These are phyloP conservation scores for Nothopassalora personata DNA, from an alignment of 2,329 filamentous ascomycete genomes.

Conservation along the genomic window DNA sequence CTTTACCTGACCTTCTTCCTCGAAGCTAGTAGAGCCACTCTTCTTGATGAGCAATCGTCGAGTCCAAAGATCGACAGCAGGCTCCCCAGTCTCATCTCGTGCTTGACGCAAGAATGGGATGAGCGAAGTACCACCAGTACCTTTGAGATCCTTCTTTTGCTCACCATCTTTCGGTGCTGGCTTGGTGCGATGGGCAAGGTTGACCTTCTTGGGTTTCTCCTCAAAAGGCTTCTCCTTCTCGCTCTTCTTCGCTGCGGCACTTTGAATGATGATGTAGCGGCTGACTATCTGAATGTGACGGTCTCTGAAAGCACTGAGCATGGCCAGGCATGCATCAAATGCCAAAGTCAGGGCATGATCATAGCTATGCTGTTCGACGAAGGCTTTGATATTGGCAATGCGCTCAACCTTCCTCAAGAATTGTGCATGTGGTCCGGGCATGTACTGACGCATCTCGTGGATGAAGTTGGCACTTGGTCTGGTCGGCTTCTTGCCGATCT, in stretches of 20 bases:
- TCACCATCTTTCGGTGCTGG: constrained; percentile 26
- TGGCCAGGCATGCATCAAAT: constrained; percentile 84
- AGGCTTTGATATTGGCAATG: constrained; percentile 83
- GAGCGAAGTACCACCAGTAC: constrained; percentile 87
- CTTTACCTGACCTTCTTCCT: constrained; percentile 13
- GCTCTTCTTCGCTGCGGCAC: constrained; percentile 55
- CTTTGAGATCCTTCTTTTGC: constrained; percentile 63
- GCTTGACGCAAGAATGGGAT: constrained; percentile 97
- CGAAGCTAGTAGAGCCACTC: constrained; percentile 3
- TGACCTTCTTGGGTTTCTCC: constrained; percentile 43
- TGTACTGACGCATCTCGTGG: constrained; percentile 92
- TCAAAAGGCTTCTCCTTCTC: constrained; percentile 26
- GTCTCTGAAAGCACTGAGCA: constrained; percentile 73
- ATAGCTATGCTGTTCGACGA: constrained; percentile 58
- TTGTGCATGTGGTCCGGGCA: constrained; percentile 86
- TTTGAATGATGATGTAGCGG: constrained; percentile 89
- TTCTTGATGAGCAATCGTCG: constrained; percentile 53
- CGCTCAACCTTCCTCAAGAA: constrained; percentile 76
- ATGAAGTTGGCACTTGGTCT: constrained; percentile 69
- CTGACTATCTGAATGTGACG: constrained; percentile 96
- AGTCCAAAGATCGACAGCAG: constrained; percentile 68
- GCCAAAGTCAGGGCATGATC: constrained; percentile 68
- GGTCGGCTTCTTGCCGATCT: constrained; percentile 43
- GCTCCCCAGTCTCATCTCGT: constrained; percentile 89
- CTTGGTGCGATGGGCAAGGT: constrained; percentile 22